Evolutionary conservation across 2,329 filamentous ascomycete species (phyloP), one percentile per base, ranked within the genome.

Genomic region (Colletotrichum paranaense): DNA sequence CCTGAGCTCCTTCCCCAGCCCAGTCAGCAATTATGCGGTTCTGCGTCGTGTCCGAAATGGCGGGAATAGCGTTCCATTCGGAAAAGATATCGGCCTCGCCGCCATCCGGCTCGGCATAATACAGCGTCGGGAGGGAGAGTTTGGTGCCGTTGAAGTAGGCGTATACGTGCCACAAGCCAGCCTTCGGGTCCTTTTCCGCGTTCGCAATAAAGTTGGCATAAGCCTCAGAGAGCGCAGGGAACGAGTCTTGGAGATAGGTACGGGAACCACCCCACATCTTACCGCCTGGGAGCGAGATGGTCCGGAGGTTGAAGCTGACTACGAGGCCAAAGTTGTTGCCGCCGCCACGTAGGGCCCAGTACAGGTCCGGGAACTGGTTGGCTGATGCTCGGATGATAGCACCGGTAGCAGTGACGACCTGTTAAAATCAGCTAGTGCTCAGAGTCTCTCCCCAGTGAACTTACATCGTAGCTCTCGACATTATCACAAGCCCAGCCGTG

Each of bases 261-360:
- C 78, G 78, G 4, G 78, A 67, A 8, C 83, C 83, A 42, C 82
- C 84, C 81, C 83, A 85, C 63, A 87, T 78, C 2, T 79, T 38
- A 14, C 80, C 82, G 8, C 78, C 68, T 1, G 73, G 74, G 16
- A 80, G 81, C 1, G 80, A 78, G 58, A 82, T 81, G 0, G 84
- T 83, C 14, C 78, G 78, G 16, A 87, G 77, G 26, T 85, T 82
- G 78, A 91, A 84, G 11, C 86, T 86, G 11, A 85, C 82, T 5
- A 91, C 87, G 4, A 91, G 82, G n/a, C 86, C 89, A 74, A 88
- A 91, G 59, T 86, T 90, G 42, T 88, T 88, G 2, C 88, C 87
- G 3, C 88, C 87, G 22, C 88, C 88, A 49, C 84, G 82, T 1
- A 91, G 82, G 2, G 88, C 90, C 87, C 88, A 91, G 80, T 88